Base-by-base conservation (phyloP, 2,329 filamentous ascomycete species). In the Teratosphaeriaceae sp. region DNA sequence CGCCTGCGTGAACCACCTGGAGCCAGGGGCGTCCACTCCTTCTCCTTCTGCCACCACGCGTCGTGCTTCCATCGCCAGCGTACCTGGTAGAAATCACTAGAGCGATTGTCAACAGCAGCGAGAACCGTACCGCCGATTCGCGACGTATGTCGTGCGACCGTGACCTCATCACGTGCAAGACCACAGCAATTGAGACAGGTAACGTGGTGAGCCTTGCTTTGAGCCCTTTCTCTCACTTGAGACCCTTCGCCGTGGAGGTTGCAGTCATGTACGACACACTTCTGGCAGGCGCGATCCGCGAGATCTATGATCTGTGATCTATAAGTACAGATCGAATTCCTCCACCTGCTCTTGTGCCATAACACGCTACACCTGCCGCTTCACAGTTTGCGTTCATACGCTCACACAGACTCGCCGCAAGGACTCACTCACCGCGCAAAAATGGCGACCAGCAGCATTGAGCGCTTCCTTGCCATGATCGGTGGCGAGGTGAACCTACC, bases 401-500 rank as follows among this genome's bases (percentile, higher is more conserved):
- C n/a, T n/a, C n/a, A n/a, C n/a, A n/a, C n/a, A n/a, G n/a, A n/a
- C n/a, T n/a, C n/a, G n/a, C n/a, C n/a, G n/a, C n/a, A n/a, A n/a
- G n/a, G n/a, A n/a, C n/a, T n/a, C n/a, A n/a, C 3, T 13, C 2
- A 21, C 13, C 8, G 13, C 19, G 30, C 33, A 21, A 20, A 3
- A 20, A 35, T 22, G 19, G 16, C 16, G 18, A 4, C 22, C 2
- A 26, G 21, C 23, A 22, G 36, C 12, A 24, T 43, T 8, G 38
- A 48, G 8, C 38, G 43, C 16, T 46, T 48, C 22, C 21, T 43
- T 15, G 38, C n/a, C 18, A 34, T 48, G 19, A 46, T 53, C 19
- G 48, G 48, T 23, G 48, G 50, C 16, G 43, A 47, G 29, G 37
- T 46, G 18, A 48, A 49, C 15, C 35, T 54, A 29, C 52, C 52